Percentiles rank a stretch among this genome's conserved stretches.
phyloP scores from a whole-genome alignment of 2,329 filamentous ascomycete genomes.

The Aspergillus viridinutans region DNA sequence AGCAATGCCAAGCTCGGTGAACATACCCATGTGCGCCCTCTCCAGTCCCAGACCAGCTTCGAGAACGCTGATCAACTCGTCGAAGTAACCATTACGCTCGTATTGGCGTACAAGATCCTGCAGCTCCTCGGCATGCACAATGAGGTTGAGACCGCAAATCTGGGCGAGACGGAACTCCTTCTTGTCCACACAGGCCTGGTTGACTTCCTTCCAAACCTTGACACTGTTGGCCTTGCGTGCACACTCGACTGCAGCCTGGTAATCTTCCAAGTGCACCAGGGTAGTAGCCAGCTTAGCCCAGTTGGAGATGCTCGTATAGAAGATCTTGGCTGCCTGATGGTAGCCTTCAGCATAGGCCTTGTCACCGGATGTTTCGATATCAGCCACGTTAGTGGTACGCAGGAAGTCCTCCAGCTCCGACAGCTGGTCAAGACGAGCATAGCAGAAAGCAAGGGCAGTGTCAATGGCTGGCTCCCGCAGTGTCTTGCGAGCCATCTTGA shows the following conservation, averaged over 20 bases:
- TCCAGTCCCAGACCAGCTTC: constrained; percentile 94
- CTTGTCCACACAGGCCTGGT: constrained; percentile 91
- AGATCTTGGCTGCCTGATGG: constrained; percentile 97
- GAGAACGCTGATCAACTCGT: constrained; percentile 90
- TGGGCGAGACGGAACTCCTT: constrained; percentile 98
- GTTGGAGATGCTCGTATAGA: constrained; percentile 97
- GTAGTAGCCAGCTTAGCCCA: constrained; percentile 99
- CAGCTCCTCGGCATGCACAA: constrained; percentile 94
- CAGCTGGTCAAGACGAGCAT: constrained; percentile 85
- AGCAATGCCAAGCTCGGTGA: constrained; percentile 87
- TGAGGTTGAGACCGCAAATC: constrained; percentile 97
- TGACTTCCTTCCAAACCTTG: constrained; percentile 99
- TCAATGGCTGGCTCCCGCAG: constrained; percentile 90
- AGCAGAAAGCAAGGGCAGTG: constrained; percentile 89
- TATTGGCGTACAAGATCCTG: constrained; percentile 93
- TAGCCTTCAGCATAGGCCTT: constrained; percentile 94
- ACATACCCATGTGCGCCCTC: constrained; percentile 93
- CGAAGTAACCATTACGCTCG: constrained; percentile 94
- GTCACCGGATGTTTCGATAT: constrained; percentile 94
- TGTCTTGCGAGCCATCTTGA: constrained; percentile 96
- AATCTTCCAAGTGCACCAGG: constrained; percentile 92
- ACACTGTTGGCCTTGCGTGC: constrained; percentile 98
- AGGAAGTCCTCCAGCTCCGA: constrained; percentile 95
- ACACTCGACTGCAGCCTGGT: constrained; percentile 95
- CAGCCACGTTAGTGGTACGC: constrained; percentile 85